These are phyloP conservation scores for Sergeia podlipaevii DNA, from an alignment of 208 protist species.

Conservation along the genomic window DNA sequence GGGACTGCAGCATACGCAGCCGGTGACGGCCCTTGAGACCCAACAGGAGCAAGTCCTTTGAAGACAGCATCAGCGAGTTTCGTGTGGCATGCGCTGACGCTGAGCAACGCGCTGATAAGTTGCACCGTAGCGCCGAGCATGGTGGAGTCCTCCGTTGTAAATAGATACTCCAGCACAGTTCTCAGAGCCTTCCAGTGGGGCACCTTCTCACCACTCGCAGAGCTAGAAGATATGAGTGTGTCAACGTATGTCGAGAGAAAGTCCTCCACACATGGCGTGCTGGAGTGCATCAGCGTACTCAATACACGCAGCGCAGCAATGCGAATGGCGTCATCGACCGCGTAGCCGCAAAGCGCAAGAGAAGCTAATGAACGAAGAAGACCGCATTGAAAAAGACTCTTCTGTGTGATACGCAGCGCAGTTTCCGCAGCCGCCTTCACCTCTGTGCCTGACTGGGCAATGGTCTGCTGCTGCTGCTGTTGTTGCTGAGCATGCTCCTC, in stretches of 20 bases:
- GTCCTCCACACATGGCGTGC: slow-evolving; percentile 32
- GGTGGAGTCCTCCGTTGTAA: slow-evolving; percentile 45
- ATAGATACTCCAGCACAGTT: slow-evolving; percentile 50
- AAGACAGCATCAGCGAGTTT: slow-evolving; percentile 8
- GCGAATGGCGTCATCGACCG: slow-evolving; percentile 63
- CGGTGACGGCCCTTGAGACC: too few species aligned
- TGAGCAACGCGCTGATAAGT: slow-evolving; percentile 32
- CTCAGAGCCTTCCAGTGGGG: slow-evolving; percentile 33
- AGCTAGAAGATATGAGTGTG: slow-evolving; percentile 9
- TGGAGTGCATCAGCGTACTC: slow-evolving; percentile 31
- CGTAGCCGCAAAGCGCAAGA: slow-evolving; percentile 55
- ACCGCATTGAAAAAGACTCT: slow-evolving; percentile 43
- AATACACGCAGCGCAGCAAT: slow-evolving; percentile 74
- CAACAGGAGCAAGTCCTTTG: slow-evolving; percentile 12
- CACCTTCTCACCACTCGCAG: slow-evolving; percentile 4
- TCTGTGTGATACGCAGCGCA: slow-evolving; percentile 4
- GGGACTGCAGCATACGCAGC: too few species aligned
- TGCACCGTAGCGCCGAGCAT: slow-evolving; percentile 44
- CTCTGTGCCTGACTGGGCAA: background rate
- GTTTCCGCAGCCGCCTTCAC: background rate
- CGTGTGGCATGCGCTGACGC: slow-evolving; percentile 17
- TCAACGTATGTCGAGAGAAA: slow-evolving; percentile 30
- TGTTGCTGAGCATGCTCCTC: background rate
- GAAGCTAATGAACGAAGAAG: slow-evolving; percentile 42
- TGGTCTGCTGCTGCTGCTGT: too few species aligned